These are phyloP conservation scores for Xerocomellus chrysenteron DNA, from an alignment of 768 basidiomycete species.

Conservation along the genomic window DNA sequence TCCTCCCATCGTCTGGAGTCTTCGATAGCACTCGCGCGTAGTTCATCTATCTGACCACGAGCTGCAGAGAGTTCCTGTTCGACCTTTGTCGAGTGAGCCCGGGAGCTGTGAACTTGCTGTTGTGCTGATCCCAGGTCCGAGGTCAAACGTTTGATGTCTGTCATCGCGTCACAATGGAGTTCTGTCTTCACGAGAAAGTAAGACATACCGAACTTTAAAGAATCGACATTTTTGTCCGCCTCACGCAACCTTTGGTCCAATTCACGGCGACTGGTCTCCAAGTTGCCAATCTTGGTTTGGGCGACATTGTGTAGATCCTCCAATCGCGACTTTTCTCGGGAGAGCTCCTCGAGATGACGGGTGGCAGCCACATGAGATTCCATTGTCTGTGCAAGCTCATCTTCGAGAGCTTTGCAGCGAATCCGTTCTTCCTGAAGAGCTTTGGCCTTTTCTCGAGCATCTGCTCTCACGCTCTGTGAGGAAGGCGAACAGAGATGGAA, in stretches of 20 bases:
- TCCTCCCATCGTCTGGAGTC: constrained; percentile 25
- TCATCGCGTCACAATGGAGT: constrained; percentile 24
- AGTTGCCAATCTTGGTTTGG: constrained; percentile 14
- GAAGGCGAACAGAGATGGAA: background rate
- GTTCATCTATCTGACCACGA: constrained; percentile 18
- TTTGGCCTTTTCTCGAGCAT: constrained; percentile 9
- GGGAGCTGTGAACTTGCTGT: constrained; percentile 10
- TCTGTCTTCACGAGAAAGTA: constrained; percentile 22
- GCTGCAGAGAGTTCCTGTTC: constrained; percentile 25
- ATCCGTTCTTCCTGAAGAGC: constrained; percentile 21
- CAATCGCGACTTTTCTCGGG: constrained; percentile 25
- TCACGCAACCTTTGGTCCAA: constrained; percentile 13
- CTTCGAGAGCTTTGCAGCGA: constrained; percentile 20
- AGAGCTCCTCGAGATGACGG: constrained; percentile 19
- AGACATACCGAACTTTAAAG: constrained; percentile 23
- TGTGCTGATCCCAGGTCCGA: constrained; percentile 18
- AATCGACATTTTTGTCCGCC: constrained; percentile 4
- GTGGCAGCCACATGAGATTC: constrained; percentile 6
- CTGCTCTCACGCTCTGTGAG: constrained; percentile 12
- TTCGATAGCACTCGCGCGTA: constrained; percentile 12
- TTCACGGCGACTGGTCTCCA: constrained; percentile 14
- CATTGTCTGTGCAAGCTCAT: constrained; percentile 20
- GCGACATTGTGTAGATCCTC: constrained; percentile 12
- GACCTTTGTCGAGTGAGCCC: constrained; percentile 12
- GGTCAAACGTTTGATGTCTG: constrained; percentile 21